Base-by-base conservation (phyloP, 2,329 filamentous ascomycete genomes). In the Lizonia empirigonia region DNA sequence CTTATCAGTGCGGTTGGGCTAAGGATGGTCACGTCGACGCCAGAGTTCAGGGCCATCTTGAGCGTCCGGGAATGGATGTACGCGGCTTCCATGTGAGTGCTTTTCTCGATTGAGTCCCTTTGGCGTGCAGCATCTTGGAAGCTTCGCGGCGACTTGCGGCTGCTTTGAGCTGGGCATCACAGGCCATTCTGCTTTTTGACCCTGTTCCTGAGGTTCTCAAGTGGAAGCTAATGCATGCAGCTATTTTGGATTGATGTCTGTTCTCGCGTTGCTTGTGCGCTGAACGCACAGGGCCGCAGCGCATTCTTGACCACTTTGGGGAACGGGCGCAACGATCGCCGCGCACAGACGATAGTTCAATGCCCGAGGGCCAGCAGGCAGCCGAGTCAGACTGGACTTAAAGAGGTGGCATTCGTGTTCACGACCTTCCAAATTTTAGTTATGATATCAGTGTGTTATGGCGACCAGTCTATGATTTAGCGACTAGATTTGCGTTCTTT, bases 181-280 rank as follows among this genome's bases (percentile, higher is more conserved):
- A 15, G 19, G 16, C 16, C 7, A 23, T 19, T 15, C 26, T 38
- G 46, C 26, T 26, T 26, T 32, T 42, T 15, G 15, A 18, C n/a
- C 19, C 24, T 52, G 52, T 59, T 58, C 40, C 44, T 62, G 57
- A 56, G 45, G 42, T 45, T 35, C 46, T 27, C 50, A 54, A 55
- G 34, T 36, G 15, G 38, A 57, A 56, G 63, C 68, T 71, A 69
- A 73, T 61, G 62, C 64, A 62, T 55, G 57, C 61, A 76, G 74
- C 57, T 76, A 75, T 69, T 73, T 75, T 51, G 70, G 68, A 53
- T 39, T 72, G 34, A 74, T 74, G 71, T 65, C 65, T 55, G 52
- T 77, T 37, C 70, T 78, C 56, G 74, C 74, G 46, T 72, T 63
- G 44, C 50, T 72, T 27, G 65, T 64, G 60, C 58, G 60, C 53